A percentile compares a stretch with the other conserved stretches of the same genome.
These are phyloP conservation scores for Phytophthora pisi DNA, from an alignment of 352 stramenopile genomes.

Conservation along the genomic window DNA sequence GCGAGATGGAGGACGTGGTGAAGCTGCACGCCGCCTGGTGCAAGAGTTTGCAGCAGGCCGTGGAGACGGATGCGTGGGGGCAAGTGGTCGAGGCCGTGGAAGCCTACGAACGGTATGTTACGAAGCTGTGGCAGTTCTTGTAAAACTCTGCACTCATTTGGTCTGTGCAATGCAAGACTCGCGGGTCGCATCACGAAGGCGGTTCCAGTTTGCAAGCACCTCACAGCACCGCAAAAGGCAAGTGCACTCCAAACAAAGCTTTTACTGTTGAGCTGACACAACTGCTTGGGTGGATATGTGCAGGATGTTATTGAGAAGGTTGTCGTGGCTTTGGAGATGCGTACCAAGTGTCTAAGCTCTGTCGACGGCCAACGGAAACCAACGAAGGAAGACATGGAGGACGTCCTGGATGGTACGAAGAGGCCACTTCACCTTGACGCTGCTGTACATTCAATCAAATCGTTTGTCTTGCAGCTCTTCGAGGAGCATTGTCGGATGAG, in stretches of 20 bases:
- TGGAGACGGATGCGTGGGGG: conserved; percentile 71
- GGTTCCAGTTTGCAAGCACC: conserved; percentile 45
- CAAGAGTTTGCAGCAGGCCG: conserved; percentile 57
- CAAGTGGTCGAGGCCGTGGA: conserved; percentile 82
- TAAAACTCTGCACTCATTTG: no score
- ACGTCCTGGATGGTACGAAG: conserved; percentile 55
- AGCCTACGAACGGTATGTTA: conserved; percentile 64
- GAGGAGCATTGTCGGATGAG: conserved; percentile 39
- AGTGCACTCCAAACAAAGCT: background rate
- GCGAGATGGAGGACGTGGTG: conserved; percentile 49
- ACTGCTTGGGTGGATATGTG: background rate
- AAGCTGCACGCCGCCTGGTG: conserved; percentile 63
- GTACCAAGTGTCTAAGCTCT: conserved; percentile 58
- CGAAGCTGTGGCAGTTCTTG: background rate
- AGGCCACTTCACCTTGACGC: background rate
- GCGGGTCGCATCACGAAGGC: conserved; percentile 42
- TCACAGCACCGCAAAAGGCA: conserved; percentile 50
- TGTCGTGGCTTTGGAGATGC: conserved; percentile 53
- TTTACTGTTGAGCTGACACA: background rate
- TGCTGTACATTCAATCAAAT: background rate
- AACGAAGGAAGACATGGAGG: conserved; percentile 75
- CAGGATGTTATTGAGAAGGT: conserved; percentile 48
- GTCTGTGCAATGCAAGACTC: conserved; percentile 33
- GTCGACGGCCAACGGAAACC: conserved; percentile 61
- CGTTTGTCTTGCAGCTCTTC: conserved; percentile 34